Conservation (phyloP, 2,329 filamentous ascomycete species). For the Dactylellina leptospora region DNA sequence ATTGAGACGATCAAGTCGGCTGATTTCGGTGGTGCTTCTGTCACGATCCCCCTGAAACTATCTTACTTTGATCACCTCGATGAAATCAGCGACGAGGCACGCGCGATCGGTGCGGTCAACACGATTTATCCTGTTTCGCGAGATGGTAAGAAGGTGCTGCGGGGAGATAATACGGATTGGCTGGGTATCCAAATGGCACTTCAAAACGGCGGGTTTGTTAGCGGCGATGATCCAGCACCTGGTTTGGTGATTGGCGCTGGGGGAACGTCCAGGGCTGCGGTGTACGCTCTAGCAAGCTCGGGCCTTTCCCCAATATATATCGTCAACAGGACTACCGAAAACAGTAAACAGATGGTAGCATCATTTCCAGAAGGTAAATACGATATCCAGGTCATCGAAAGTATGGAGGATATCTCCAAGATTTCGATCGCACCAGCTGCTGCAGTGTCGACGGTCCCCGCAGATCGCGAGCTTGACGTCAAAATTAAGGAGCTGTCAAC, state of each 20-base stretch:
- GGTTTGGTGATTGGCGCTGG: slow-evolving; percentile 89
- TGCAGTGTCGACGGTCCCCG: slow-evolving; percentile 85
- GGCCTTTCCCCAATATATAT: slow-evolving; percentile 87
- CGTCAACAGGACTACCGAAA: slow-evolving; percentile 76
- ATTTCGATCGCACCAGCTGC: slow-evolving; percentile 66
- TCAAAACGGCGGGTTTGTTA: slow-evolving; percentile 71
- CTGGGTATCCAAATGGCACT: slow-evolving; percentile 86
- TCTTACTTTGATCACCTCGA: slow-evolving; percentile 85
- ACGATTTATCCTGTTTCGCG: slow-evolving; percentile 75
- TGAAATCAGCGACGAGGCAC: slow-evolving; percentile 78
- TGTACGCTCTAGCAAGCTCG: slow-evolving; percentile 85
- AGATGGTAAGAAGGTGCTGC: slow-evolving; percentile 66
- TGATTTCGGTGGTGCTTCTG: slow-evolving; percentile 89
- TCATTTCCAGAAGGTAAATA: slow-evolving; percentile 79
- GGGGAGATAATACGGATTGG: slow-evolving; percentile 97
- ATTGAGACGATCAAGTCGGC: slow-evolving; percentile 72
- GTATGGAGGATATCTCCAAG: slow-evolving; percentile 64
- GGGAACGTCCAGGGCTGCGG: slow-evolving; percentile 88
- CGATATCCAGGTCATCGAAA: slow-evolving; percentile 69
- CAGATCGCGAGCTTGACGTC: slow-evolving; percentile 81
- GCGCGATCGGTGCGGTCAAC: slow-evolving; percentile 89
- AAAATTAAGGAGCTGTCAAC: slow-evolving; percentile 73
- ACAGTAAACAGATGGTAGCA: slow-evolving; percentile 72
- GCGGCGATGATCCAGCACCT: slow-evolving; percentile 62
- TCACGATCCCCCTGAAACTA: slow-evolving; percentile 93